Conservation (phyloP, 805 yeast genomes). For the Hanseniaspora vineae region DNA sequence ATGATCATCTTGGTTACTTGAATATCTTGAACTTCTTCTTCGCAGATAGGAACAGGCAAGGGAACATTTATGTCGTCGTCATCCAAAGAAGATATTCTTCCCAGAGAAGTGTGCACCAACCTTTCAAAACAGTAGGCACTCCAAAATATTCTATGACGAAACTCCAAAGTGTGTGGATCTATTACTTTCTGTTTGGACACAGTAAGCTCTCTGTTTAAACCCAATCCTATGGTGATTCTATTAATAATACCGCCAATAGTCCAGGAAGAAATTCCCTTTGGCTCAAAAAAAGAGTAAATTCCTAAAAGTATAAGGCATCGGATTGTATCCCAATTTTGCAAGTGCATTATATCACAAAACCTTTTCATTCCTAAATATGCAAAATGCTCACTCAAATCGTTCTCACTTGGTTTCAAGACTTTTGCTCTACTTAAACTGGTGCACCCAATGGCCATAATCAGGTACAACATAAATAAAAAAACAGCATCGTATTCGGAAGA, state of each 20-base stretch:
- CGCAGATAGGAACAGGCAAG: slow-evolving; percentile 26
- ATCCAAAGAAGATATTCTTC: slow-evolving; percentile 34
- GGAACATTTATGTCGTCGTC: slow-evolving; percentile 39
- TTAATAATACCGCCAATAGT: slow-evolving; percentile 35
- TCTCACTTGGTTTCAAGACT: slow-evolving; percentile 24
- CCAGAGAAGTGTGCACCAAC: slow-evolving; percentile 34
- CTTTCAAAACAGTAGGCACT: slow-evolving; percentile 36
- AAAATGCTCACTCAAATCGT: slow-evolving; percentile 27
- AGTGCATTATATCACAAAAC: slow-evolving; percentile 26
- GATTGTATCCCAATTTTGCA: slow-evolving; percentile 29
- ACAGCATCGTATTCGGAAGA: slow-evolving; percentile 13
- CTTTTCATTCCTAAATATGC: slow-evolving; percentile 30
- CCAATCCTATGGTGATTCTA: slow-evolving; percentile 32
- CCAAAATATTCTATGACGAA: slow-evolving; percentile 37
- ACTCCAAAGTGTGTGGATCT: slow-evolving; percentile 27
- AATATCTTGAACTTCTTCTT: slow-evolving; percentile 29
- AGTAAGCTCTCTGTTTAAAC: slow-evolving; percentile 30
- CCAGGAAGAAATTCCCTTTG: slow-evolving; percentile 39
- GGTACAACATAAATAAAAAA: slow-evolving; percentile 34
- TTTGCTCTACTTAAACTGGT: slow-evolving; percentile 34
- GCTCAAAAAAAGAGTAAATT: slow-evolving; percentile 38
- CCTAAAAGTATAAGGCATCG: slow-evolving; percentile 32
- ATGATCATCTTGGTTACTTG: slow-evolving; percentile 31
- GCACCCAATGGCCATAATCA: slow-evolving; percentile 44
- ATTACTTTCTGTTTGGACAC: slow-evolving; percentile 18